These are phyloP conservation scores for Lipomyces oligophaga DNA, from an alignment of 805 yeast species.

Conservation along the genomic window DNA sequence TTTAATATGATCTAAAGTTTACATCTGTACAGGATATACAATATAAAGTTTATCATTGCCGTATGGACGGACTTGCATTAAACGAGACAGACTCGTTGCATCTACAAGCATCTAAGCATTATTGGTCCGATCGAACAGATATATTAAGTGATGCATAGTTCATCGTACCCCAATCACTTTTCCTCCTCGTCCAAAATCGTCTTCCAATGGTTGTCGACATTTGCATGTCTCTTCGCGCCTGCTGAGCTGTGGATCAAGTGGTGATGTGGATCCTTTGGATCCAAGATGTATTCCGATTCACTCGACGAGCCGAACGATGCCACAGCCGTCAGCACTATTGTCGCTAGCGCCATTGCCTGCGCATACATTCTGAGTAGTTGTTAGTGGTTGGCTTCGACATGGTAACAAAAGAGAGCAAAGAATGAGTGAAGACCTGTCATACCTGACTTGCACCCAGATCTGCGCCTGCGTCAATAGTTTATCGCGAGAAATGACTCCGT, in stretches of 20 bases:
- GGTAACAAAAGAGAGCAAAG: neutral
- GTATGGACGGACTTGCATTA: too few relatives aligned
- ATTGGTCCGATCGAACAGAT: too few relatives aligned
- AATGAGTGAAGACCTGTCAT: neutral
- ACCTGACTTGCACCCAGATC: constrained; percentile 71
- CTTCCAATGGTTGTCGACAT: constrained; percentile 20
- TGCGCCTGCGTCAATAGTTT: constrained; percentile 70
- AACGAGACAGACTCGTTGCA: too few relatives aligned
- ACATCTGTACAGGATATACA: too few relatives aligned
- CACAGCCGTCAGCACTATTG: constrained; percentile 62
- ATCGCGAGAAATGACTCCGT: constrained; percentile 68
- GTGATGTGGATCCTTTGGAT: constrained; percentile 17
- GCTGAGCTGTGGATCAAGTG: constrained; percentile 16
- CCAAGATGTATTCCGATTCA: constrained; percentile 26
- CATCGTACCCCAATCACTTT: neutral
- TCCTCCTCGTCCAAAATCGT: constrained; percentile 7
- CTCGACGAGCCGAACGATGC: constrained; percentile 35
- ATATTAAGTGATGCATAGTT: too few relatives aligned
- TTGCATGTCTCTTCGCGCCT: neutral
- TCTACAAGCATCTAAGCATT: too few relatives aligned
- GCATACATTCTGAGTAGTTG: constrained; percentile 64
- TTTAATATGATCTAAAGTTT: too few relatives aligned
- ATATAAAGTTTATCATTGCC: too few relatives aligned
- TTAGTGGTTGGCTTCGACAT: neutral
- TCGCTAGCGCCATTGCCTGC: constrained; percentile 69